Conservation (phyloP, 208 protist species). For the Porcisia deanei region DNA sequence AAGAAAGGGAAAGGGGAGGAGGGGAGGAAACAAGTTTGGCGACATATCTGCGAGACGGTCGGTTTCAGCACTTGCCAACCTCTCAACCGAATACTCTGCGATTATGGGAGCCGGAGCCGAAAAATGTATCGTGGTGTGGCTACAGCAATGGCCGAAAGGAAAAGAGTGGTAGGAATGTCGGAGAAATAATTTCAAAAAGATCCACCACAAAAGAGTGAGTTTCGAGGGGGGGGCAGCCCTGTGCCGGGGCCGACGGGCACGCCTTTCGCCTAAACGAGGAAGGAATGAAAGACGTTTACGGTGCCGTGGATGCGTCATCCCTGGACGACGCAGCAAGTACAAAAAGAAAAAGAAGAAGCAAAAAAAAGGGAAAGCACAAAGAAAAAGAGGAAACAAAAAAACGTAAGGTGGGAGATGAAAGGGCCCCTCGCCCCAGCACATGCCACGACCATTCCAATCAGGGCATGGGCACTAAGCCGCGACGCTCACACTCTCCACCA, state of each 20-base stretch:
- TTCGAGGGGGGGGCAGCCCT: not conserved
- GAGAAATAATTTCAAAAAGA: not conserved
- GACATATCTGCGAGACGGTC: not conserved
- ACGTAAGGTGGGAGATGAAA: not conserved
- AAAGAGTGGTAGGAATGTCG: not conserved
- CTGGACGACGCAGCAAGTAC: not conserved
- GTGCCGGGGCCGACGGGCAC: not conserved
- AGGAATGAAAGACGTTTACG: not conserved
- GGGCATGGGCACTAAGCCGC: not conserved
- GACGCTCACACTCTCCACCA: not conserved
- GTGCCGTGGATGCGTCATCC: not conserved
- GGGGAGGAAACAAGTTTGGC: not conserved
- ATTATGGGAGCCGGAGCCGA: not conserved
- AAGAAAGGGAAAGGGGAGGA: no score
- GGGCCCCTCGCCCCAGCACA: not conserved
- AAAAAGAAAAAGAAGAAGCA: constrained; percentile 7
- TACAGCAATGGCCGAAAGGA: not conserved
- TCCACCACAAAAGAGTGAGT: not conserved
- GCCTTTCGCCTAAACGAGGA: not conserved
- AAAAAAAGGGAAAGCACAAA: not conserved
- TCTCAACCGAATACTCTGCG: not conserved
- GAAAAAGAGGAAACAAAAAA: constrained; percentile 8
- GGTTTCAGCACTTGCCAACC: not conserved
- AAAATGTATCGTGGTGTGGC: not conserved
- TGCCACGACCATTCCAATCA: not conserved